Evolutionary conservation across 768 basidiomycete species (phyloP), one percentile per base, ranked within the genome.

Genomic region (Strobilomyces confusus): DNA sequence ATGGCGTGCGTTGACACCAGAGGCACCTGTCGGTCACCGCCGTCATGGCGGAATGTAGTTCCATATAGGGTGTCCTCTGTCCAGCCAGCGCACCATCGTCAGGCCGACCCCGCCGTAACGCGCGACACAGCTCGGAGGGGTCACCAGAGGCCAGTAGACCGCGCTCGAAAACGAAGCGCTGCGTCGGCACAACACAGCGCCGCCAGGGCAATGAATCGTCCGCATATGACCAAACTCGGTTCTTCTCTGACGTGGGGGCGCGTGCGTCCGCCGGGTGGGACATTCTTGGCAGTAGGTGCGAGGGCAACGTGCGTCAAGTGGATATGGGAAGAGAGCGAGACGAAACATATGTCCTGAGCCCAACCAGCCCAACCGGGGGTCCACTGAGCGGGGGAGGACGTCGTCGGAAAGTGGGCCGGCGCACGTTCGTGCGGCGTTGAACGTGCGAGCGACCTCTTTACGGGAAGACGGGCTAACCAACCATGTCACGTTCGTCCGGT

Each of bases 401-500:
- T n/a, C 15, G 17, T 17, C 23, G 42, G 25, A 48, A 32, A 8
- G 25, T 29, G 26, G n/a, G 20, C 25, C 26, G n/a, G 43, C 23
- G 38, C 59, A 60, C 59, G 59, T 60, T 62, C 30, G 59, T 44
- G 46, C 29, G 4, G 22, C 30, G 36, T 29, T 34, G 33, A 61
- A 60, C 59, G 55, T 61, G 55, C 19, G 40, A 57, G 23, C 14
- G 13, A 19, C 38, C 44, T 26, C 40, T 43, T 48, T 54, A 22
- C 15, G 17, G 51, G 43, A 9, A 53, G 15, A 9, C 17, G 15
- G 14, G 1, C n/a, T 19, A n/a, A 20, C 6, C 36, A 36, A 37
- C n/a, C n/a, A n/a, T 25, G 34, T 53, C 61, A 63, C 58, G 62
- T 63, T 61, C 45, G 61, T 54, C 50, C 23, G 13, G 20, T 36